A percentile compares a stretch with the other conserved stretches of the same genome.
These are phyloP conservation scores for Arachnomyces sp. DNA, from an alignment of 2,329 filamentous ascomycete genomes.

Conservation along the genomic window DNA sequence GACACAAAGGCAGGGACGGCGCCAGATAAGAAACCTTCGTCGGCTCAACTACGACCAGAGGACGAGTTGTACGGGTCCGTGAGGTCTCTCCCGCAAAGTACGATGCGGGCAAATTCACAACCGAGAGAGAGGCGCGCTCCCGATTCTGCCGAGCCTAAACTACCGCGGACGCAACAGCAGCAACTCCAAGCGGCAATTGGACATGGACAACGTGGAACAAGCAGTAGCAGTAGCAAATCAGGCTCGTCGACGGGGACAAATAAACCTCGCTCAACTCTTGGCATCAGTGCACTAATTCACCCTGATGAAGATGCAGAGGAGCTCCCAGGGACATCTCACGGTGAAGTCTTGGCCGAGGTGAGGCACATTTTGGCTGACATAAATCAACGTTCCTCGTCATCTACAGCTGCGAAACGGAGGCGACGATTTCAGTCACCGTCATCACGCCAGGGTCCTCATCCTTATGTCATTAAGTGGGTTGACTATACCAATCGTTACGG, in stretches of 20 bases:
- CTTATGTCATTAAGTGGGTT: constrained; percentile 47
- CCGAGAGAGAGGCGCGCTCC: too few relatives aligned
- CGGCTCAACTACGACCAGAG: too few relatives aligned
- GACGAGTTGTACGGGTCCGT: too few relatives aligned
- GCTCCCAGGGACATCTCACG: constrained; percentile 31
- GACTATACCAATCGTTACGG: constrained; percentile 47
- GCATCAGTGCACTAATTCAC: constrained; percentile 31
- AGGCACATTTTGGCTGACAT: constrained; percentile 30
- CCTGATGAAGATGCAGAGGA: constrained; percentile 29
- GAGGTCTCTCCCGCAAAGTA: too few relatives aligned
- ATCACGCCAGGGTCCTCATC: constrained; percentile 27
- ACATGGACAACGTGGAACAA: constrained; percentile 12
- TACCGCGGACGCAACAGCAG: background rate
- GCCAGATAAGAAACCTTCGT: too few relatives aligned
- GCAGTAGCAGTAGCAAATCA: constrained; percentile 23
- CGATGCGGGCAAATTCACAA: too few relatives aligned
- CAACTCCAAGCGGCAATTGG: constrained; percentile 10
- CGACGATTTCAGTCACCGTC: constrained; percentile 22
- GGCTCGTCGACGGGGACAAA: constrained; percentile 16
- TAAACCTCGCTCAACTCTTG: constrained; percentile 27
- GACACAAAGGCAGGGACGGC: constrained; percentile 14
- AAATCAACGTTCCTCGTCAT: constrained; percentile 14
- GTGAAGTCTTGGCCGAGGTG: constrained; percentile 32
- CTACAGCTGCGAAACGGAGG: constrained; percentile 3
- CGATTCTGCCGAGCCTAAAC: too few relatives aligned